These are phyloP conservation scores for Aspergillus felis DNA, from an alignment of 2,329 filamentous ascomycete genomes.

Conservation along the genomic window DNA sequence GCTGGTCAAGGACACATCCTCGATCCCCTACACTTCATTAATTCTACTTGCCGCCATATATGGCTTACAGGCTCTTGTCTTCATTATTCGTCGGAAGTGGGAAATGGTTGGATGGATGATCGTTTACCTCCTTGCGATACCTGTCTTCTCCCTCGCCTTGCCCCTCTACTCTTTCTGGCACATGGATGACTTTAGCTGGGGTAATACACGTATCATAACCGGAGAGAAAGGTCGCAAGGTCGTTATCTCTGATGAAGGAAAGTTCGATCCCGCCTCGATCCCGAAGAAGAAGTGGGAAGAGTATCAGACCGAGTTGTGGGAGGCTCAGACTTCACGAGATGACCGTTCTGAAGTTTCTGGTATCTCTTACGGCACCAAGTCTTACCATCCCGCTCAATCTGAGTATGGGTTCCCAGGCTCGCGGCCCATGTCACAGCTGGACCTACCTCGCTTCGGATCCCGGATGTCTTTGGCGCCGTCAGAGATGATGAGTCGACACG, in stretches of 20 bases:
- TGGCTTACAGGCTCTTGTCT: slow-evolving; percentile 93
- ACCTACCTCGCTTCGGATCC: slow-evolving; percentile 55
- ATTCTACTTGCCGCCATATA: slow-evolving; percentile 93
- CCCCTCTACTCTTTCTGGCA: slow-evolving; percentile 97
- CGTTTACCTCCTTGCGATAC: slow-evolving; percentile 85
- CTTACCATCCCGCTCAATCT: slow-evolving; percentile 57
- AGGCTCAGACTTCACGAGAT: slow-evolving; percentile 77
- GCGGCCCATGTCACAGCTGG: slow-evolving; percentile 57
- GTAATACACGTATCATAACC: slow-evolving; percentile 94
- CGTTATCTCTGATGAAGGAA: slow-evolving; percentile 93
- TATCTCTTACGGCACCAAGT: slow-evolving; percentile 89
- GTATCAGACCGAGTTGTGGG: slow-evolving; percentile 97
- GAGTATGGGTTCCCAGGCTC: slow-evolving; percentile 69
- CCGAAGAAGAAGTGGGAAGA: slow-evolving; percentile 99
- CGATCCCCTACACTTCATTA: slow-evolving; percentile 80
- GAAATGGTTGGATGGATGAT: slow-evolving; percentile 99
- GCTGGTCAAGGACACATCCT: slow-evolving; percentile 56
- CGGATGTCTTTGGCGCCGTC: slow-evolving; percentile 78
- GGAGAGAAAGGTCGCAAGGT: slow-evolving; percentile 91
- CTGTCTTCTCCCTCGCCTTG: slow-evolving; percentile 84
- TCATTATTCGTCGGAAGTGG: slow-evolving; percentile 95
- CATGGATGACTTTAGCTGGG: slow-evolving; percentile 99
- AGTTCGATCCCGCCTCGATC: slow-evolving; percentile 89
- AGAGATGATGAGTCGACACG: slow-evolving; percentile 62
- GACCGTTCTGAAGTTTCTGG: slow-evolving; percentile 91